Base-by-base conservation (phyloP, 2,329 filamentous ascomycete species). In the Phaeosphaeriaceae sp. region DNA sequence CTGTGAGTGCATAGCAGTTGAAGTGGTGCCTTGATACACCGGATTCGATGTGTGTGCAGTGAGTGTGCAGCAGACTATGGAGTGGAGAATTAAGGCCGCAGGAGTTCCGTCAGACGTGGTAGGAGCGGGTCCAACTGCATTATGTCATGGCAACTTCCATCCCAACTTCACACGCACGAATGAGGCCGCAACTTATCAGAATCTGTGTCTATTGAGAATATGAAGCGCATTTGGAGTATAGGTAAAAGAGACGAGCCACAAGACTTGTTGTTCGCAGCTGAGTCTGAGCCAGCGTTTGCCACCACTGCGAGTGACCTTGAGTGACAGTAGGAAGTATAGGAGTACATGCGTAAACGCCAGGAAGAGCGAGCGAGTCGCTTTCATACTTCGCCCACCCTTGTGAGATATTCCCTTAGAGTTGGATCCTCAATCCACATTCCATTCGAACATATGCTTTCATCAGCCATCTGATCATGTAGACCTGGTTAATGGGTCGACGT, bases 401-500 rank as follows among this genome's bases (percentile, higher is more conserved):
- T 48, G 22, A 31, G n/a, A 53, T 40, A n/a, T 40, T 40, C 36
- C 36, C n/a, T 40, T 15, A n/a, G n/a, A 6, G 4, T 17, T 40
- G 17, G 17, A 6, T 40, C 36, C 36, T 40, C 36, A 40, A n/a
- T 4, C 17, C 36, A 17, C 36, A 7, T 40, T 13, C 3, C 49
- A 61, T 19, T 24, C n/a, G 46, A 17, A 48, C 22, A 31, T 27
- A 13, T 48, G 45, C 45, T 47, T 48, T n/a, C 24, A 19, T 11
- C 24, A 48, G 15, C 4, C 2, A n/a, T n/a, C 17, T 41, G 15
- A 36, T 63, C 61, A 75, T 66, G 63, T 60, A 40, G 59, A 52
- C 48, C 62, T 72, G 25, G 73, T 71, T 36, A 91, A 80, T 22
- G 89, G 89, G 73, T 91, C 89, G 75, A 90, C 83, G 67, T 88